Evolutionary conservation across 768 basidiomycete species (phyloP).

Genomic region (Suillus sp.): DNA sequence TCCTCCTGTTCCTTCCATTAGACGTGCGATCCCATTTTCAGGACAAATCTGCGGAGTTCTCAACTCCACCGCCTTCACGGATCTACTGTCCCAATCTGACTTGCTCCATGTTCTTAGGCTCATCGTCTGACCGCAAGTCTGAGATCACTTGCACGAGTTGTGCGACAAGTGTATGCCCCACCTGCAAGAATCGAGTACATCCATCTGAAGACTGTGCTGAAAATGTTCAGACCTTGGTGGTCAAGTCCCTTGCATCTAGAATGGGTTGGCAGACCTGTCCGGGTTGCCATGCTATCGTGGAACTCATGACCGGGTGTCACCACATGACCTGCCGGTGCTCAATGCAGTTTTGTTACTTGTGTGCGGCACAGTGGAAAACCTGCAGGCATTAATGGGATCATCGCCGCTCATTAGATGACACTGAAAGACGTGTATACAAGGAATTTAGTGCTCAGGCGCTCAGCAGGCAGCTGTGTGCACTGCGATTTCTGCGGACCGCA

Average conservation of each 20-base stretch:
- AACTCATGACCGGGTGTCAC: constrained; percentile 57
- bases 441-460: constrained; percentile 20
- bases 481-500: constrained; percentile 19
- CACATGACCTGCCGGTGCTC: constrained; percentile 60
- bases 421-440: constrained; percentile 25
- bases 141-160: constrained; percentile 45
- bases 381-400: constrained; percentile 73
- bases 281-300: constrained; percentile 55
- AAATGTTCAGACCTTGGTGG: constrained; percentile 43
- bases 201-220: constrained; percentile 41
- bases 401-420: constrained; percentile 30
- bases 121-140: constrained; percentile 23
- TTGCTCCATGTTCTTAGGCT: constrained; percentile 57
- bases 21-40: constrained; percentile 36
- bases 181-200: constrained; percentile 53
- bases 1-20: constrained; percentile 34
- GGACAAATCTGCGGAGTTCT: constrained; percentile 48
- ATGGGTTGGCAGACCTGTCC: constrained; percentile 67
- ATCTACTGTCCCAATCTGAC: constrained; percentile 50
- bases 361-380: constrained; percentile 60
- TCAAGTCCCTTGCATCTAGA: constrained; percentile 46
- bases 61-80: constrained; percentile 41
- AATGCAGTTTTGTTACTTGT: constrained; percentile 65
- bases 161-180: constrained; percentile 40
- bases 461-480: constrained; percentile 15